A percentile compares a stretch with the other conserved stretches of the same genome.
Conservation (phyloP, 805 yeast species). For the Metschnikowia vanudenii region DNA sequence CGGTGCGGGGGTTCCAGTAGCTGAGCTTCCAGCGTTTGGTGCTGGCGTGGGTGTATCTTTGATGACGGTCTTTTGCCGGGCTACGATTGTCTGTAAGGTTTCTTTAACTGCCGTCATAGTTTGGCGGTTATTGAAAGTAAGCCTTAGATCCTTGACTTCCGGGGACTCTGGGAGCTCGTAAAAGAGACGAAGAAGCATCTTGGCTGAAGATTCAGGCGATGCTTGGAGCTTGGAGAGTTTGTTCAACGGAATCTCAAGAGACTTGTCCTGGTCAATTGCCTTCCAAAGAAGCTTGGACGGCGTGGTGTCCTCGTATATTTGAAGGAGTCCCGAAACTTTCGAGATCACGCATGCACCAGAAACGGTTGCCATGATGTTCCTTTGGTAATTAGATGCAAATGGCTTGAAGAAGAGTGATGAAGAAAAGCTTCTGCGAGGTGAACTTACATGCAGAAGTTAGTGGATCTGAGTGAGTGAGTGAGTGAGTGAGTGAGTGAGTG, state of each 20-base stretch:
- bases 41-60: conserved; percentile 29
- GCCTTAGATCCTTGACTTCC: conserved; percentile 33
- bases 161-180: conserved; percentile 40
- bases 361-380: conserved; percentile 23
- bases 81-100: conserved; percentile 63
- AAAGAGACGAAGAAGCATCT: conserved; percentile 62
- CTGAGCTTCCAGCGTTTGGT: conserved; percentile 4
- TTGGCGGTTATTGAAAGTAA: conserved; percentile 67
- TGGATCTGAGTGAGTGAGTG: neutral
- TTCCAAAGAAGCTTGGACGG: conserved; percentile 60
- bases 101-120: conserved; percentile 75
- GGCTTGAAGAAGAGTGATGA: too few relatives aligned
- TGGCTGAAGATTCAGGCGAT: conserved; percentile 63
- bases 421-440: neutral
- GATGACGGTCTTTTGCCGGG: conserved; percentile 58
- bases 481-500: neutral
- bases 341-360: conserved; percentile 54
- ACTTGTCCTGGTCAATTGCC: conserved; percentile 48
- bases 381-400: too few relatives aligned
- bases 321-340: conserved; percentile 56
- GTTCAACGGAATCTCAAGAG: conserved; percentile 36
- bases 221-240: conserved; percentile 55
- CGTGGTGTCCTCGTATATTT: conserved; percentile 52
- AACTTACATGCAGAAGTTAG: conserved; percentile 3
- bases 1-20: conserved; percentile 13